Base-by-base conservation (phyloP, 306 rosid species). In the Alnus glutinosa region DNA sequence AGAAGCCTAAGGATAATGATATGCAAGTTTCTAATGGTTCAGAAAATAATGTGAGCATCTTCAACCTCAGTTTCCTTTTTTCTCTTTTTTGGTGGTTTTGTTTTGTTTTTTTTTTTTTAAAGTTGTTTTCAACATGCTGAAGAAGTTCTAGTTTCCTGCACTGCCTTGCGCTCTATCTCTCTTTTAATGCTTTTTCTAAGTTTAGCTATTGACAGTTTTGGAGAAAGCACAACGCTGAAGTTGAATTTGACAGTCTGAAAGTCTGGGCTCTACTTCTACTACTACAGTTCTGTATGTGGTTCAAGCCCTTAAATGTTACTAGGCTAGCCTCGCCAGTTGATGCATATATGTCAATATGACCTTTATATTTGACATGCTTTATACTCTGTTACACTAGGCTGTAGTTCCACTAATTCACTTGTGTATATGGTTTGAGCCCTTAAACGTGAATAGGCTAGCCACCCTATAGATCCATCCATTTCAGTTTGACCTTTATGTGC, bases 1-100 rank as follows among this genome's bases (percentile, higher is more conserved):
- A 55, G 74, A 63, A 69, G 70, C 67, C 44, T 8, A 58, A 75
- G 83, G 88, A 63, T 47, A 51, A 68, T 48, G 46, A 37, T 57
- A 9, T 18, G 32, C 10, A 64, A 16, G 4, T 7, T 37, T 19
- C 32, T 55, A 73, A 54, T 73, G 64, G 64, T 32, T 73, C 64
- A 52, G 30, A 54, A 54, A 44, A 30, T n/a, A 54, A 73, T 28
- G 66, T 55, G 59, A 73, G 48, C 16, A 46, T 71, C 57, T 36
- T 1, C 54, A 1, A 18, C 7, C 32, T 4, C 12, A 63, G 34
- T 32, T 3, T 12, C 52, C 4, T 49, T 23, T 18, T 73, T 42
- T 0, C 19, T 9, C 34, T 37, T 5, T 55, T 52, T 12, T 30
- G n/a, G 8, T 58, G 7, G 7, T 52, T 55, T n/a, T n/a, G n/a